Evolutionary conservation across 2,329 filamentous ascomycete species (phyloP), one percentile per base, ranked within the genome.

Genomic region (Fusarium nygamai): DNA sequence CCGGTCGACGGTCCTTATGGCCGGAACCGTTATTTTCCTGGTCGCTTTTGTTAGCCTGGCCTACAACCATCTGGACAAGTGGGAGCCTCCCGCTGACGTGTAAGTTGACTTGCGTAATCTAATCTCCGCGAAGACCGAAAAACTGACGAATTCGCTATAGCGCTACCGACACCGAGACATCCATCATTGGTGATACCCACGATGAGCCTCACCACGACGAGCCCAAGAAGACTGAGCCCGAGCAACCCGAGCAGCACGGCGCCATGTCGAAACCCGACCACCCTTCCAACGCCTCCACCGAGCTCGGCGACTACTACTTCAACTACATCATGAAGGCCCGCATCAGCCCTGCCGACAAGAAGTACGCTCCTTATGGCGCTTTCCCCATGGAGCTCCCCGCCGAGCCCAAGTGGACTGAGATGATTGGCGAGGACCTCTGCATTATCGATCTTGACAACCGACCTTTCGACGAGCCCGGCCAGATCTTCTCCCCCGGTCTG

Each of bases 361-460:
- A 38, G 20, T 84, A 83, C 73, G 63, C 74, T 19, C 79, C 79
- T 1, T 82, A 71, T 14, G 81, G 82, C 38, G 82, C 80, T 34
- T 80, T 82, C 47, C 77, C 82, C 31, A 80, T 76, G 73, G 72
- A 79, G 16, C 78, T 84, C 14, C 71, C 78, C 12, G 77, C 70
- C 12, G 64, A 78, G 7, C 56, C 77, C 24, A 75, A 79, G n/a
- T 85, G 82, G 75, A 80, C 75, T 16, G 67, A 81, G 44, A 64
- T 76, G 14, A 71, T 86, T 44, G 81, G 83, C 59, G 78, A 84
- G 72, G 79, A 84, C 6, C 75, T 86, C 13, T 85, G 84, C 81
- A 85, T 86, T 71, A 83, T 86, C 71, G 84, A 86, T 65, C 79
- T 86, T 51, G 85, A 86, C 75, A 85, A 82, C 74, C 83, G 85